Evolutionary conservation across 1,284 basidiomycete genomes (phyloP).

Genomic region (Earliella scabrosa): DNA sequence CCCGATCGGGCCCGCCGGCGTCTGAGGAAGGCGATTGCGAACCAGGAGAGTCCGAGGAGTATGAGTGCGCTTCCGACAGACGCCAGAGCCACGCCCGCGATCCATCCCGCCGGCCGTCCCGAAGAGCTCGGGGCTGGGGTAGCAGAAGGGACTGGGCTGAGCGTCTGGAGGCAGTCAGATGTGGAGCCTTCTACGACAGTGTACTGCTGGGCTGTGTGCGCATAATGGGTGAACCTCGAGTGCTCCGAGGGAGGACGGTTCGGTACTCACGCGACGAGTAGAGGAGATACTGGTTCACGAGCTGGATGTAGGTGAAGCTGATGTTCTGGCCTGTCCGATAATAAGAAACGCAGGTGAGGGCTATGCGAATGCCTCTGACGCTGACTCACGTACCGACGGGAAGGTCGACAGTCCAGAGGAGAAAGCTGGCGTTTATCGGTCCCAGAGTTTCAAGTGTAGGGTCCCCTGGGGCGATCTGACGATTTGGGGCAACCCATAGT

Average conservation of each 20-base stretch:
- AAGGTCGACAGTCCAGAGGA: neutral
- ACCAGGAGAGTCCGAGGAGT: too few species aligned
- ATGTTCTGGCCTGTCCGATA: conserved; percentile 1
- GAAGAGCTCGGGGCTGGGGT: too few species aligned
- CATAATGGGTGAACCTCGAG: too few species aligned
- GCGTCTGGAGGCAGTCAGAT: neutral
- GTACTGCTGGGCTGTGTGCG: neutral
- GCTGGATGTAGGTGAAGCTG: conserved; percentile 10
- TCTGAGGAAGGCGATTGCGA: too few species aligned
- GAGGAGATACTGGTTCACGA: neutral
- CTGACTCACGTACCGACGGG: neutral
- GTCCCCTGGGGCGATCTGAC: neutral
- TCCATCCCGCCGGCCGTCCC: too few species aligned
- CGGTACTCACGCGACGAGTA: neutral
- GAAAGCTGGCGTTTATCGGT: neutral
- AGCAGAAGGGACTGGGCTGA: too few species aligned
- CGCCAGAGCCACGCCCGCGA: too few species aligned
- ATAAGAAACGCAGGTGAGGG: neutral
- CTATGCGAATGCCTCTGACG: neutral
- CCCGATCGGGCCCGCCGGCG: too few species aligned
- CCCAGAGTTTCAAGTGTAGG: neutral
- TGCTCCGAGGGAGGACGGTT: too few species aligned
- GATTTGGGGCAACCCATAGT: neutral
- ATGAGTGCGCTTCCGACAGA: too few species aligned
- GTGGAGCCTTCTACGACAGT: neutral